phyloP scores from a whole-genome alignment of 495 filamentous ascomycete species.

The Articulospora tetracladia region DNA sequence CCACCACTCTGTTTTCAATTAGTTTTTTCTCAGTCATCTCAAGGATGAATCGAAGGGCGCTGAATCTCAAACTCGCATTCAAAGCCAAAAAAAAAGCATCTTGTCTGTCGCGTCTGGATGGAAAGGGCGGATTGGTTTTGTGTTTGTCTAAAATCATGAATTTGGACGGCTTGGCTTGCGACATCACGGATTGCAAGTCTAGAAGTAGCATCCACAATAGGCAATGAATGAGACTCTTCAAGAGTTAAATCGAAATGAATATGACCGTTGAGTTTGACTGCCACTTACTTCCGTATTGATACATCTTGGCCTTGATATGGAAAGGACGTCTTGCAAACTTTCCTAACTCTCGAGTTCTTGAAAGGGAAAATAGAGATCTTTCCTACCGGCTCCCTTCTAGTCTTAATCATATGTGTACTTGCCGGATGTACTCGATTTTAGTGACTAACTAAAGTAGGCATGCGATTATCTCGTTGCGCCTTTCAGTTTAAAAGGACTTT shows the following conservation, averaged over 20 bases:
- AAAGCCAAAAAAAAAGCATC: slow-evolving; percentile 10
- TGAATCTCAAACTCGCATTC: neutral
- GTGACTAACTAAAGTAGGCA: too few species aligned
- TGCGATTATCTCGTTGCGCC: too few species aligned
- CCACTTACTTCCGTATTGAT: neutral
- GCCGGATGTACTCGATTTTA: too few species aligned
- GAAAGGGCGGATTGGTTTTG: neutral
- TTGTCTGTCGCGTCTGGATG: slow-evolving; percentile 10
- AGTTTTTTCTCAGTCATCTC: slow-evolving; percentile 8
- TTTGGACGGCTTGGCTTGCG: neutral
- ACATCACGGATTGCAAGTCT: neutral
- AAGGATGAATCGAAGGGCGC: neutral
- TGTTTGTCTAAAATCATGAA: slow-evolving; percentile 1
- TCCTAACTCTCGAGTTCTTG: too few species aligned
- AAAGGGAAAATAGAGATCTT: too few species aligned
- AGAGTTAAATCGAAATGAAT: neutral
- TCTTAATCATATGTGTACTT: too few species aligned
- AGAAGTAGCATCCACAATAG: neutral
- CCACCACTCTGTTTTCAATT: slow-evolving; percentile 25
- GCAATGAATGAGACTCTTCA: neutral
- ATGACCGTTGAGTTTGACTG: neutral
- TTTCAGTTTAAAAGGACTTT: too few species aligned
- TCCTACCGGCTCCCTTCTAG: too few species aligned
- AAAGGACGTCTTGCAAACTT: too few species aligned
- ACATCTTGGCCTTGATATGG: neutral